Evolutionary conservation across 129 eudicot genomes (phyloP).

Genomic region (Chrysanthemum makinoi): DNA sequence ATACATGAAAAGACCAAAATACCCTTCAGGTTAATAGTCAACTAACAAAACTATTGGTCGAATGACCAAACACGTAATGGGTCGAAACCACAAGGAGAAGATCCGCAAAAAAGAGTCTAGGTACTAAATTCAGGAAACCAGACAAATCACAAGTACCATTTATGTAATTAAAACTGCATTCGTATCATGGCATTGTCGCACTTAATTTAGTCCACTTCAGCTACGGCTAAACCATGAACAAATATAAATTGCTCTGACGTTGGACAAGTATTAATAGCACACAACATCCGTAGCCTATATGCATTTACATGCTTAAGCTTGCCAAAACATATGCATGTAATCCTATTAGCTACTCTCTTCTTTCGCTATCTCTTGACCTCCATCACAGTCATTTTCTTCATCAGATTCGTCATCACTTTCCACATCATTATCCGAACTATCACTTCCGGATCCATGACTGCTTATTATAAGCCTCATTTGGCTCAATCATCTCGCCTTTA

Average conservation of each 20-base stretch:
- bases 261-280: not conserved
- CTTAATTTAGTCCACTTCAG: not conserved
- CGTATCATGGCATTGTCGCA: not conserved
- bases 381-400: constrained; percentile 34
- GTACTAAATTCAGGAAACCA: too few relatives aligned
- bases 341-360: too few relatives aligned
- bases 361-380: constrained; percentile 14
- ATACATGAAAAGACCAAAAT: too few relatives aligned
- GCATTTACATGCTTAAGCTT: not conserved
- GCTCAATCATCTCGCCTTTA: constrained; percentile 76
- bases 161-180: not conserved
- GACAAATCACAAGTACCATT: too few relatives aligned
- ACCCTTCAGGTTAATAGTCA: too few relatives aligned
- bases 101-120: too few relatives aligned
- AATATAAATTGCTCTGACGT: not conserved
- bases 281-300: not conserved
- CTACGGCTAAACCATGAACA: not conserved
- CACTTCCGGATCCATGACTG: constrained; percentile 17
- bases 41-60: too few relatives aligned
- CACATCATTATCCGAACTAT: constrained; percentile 31
- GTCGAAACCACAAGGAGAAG: too few relatives aligned
- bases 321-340: too few relatives aligned
- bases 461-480: constrained; percentile 61
- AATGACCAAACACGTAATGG: too few relatives aligned
- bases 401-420: constrained; percentile 40